Evolutionary conservation across 345 rosid species (phyloP).

Genomic region (Odontarrhena argentea): DNA sequence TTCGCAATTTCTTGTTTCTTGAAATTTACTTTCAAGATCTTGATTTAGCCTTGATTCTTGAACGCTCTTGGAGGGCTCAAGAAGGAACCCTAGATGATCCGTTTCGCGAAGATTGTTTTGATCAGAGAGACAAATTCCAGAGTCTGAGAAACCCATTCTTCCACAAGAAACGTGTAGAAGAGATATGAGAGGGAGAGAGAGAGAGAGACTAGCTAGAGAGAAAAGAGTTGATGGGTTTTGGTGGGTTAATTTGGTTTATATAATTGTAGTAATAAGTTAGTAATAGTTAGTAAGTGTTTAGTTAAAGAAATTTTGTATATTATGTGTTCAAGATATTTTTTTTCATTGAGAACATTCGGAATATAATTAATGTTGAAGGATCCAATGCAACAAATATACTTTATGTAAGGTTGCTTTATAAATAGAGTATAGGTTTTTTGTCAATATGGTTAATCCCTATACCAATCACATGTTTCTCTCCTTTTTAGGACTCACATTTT

Average conservation of each 20-base stretch:
- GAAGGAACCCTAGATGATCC: constrained; percentile 14
- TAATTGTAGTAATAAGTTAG: background rate
- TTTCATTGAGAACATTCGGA: constrained; percentile 35
- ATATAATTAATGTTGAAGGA: constrained; percentile 41
- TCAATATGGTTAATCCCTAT: constrained; percentile 34
- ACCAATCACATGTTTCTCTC: constrained; percentile 41
- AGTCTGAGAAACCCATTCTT: constrained; percentile 36
- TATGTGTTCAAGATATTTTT: background rate
- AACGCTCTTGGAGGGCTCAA: constrained; percentile 19
- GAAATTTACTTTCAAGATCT: constrained; percentile 19
- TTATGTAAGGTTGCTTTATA: constrained; percentile 34
- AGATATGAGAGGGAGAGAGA: constrained; percentile 17
- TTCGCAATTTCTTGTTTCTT: background rate
- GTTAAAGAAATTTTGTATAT: background rate
- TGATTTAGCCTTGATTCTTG: constrained; percentile 27
- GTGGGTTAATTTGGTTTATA: constrained; percentile 35
- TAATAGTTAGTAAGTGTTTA: background rate
- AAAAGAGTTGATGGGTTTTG: constrained; percentile 20
- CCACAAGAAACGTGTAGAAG: constrained; percentile 28
- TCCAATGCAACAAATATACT: constrained; percentile 45
- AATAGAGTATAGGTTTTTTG: constrained; percentile 24
- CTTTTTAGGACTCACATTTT: constrained; percentile 33
- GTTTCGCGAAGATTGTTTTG: constrained; percentile 27
- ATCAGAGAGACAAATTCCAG: constrained; percentile 25
- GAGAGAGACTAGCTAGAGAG: background rate